phyloP scores from a whole-genome alignment of 2,329 filamentous ascomycete species.

The Fragosphaeria purpurea region DNA sequence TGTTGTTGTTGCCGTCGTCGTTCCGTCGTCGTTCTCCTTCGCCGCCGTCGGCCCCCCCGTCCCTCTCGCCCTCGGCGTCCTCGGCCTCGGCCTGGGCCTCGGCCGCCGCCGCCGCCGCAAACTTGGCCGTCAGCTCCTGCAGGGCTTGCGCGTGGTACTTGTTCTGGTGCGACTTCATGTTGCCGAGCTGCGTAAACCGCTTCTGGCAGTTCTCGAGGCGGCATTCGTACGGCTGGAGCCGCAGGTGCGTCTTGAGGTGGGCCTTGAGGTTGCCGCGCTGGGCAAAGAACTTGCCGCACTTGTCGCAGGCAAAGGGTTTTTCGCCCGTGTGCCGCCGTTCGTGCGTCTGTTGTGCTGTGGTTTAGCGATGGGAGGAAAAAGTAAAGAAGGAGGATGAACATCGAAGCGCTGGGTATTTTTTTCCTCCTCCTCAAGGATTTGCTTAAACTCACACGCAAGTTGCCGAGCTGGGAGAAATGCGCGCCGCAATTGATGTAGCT shows the following conservation, averaged over 20 bases:
- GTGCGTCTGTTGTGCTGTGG: slow-evolving; percentile 52
- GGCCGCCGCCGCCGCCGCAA: slow-evolving; percentile 52
- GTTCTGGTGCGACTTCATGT: slow-evolving; percentile 92
- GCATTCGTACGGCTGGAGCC: slow-evolving; percentile 71
- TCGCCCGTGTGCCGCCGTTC: slow-evolving; percentile 81
- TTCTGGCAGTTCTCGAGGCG: slow-evolving; percentile 76
- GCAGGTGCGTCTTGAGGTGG: slow-evolving; percentile 71
- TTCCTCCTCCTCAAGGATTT: too few relatives aligned
- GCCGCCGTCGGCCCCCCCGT: too few relatives aligned
- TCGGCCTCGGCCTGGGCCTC: slow-evolving; percentile 48
- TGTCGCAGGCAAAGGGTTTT: slow-evolving; percentile 69
- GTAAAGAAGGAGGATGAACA: neutral
- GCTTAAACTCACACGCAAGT: slow-evolving; percentile 60
- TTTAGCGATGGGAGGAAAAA: neutral
- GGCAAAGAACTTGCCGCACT: slow-evolving; percentile 73
- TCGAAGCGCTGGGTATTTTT: neutral
- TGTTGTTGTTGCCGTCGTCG: too few relatives aligned
- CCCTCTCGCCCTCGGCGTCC: too few relatives aligned
- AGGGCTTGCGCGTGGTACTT: slow-evolving; percentile 79
- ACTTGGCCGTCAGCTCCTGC: slow-evolving; percentile 57
- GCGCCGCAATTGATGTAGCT: slow-evolving; percentile 48
- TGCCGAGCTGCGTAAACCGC: slow-evolving; percentile 80
- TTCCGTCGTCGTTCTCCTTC: too few relatives aligned
- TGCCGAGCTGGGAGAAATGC: slow-evolving; percentile 81
- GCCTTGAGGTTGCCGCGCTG: slow-evolving; percentile 78